Evolutionary conservation across 495 filamentous ascomycete species (phyloP), one percentile per base, ranked within the genome.

Genomic region (Aspergillus cristatus): DNA sequence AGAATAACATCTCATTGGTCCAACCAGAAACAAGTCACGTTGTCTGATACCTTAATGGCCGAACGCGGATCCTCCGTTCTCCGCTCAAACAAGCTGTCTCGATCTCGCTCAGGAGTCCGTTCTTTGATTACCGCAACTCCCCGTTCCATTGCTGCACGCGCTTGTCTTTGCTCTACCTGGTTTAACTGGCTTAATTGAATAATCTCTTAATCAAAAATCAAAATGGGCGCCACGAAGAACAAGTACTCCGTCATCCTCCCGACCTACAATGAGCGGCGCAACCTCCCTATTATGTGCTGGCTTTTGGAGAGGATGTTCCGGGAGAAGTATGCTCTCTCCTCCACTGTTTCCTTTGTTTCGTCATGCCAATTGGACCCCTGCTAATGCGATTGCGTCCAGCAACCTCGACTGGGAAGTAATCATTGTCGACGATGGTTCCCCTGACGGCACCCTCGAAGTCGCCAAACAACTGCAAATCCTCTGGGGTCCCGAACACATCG

Each of bases 381-480:
- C 8, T 8, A 37, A 40, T 11, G 28, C 36, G 20, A 34, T 32
- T 31, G 29, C 3, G 7, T 30, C 28, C 48, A 94, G 86, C 48
- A 82, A 89, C n/a, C 75, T 98, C 53, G 80, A 95, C 58, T 98
- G 87, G 85, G 91, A 98, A 71, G 70, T 98, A 55, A 78, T 98
- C 37, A 87, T 97, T 62, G 84, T 98, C 53, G 91, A 98, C 73
- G 91, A 98, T 65, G 90, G 79, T 68, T 95, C 88, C 47, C 91
- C 93, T 43, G 91, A 98, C 65, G 85, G 87, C 51, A 98, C 91
- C 36, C 84, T 93, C 58, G 78, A 81, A 18, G 70, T 97, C 53
- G 91, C 89, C 18, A 72, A 79, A 58, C 89, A 97, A 57, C 84
- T 98, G 40, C 79, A 88, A 56, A 81, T 79, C 50, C 79, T 79